phyloP scores from a whole-genome alignment of 2,329 filamentous ascomycete species.

The Arthroderma sp. region DNA sequence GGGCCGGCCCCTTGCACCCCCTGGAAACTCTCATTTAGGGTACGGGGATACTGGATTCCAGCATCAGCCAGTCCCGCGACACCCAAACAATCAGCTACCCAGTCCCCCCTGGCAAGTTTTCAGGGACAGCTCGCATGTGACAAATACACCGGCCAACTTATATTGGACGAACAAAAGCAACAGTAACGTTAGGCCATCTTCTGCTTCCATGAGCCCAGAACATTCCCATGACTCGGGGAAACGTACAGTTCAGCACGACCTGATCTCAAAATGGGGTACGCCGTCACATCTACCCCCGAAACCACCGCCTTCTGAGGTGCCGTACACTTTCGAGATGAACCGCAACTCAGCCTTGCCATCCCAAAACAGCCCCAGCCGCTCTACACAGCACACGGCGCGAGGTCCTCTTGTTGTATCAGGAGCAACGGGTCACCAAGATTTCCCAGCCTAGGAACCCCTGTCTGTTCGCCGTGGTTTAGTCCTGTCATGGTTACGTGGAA shows the following conservation, averaged over 20 bases:
- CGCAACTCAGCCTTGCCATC: conserved; percentile 13
- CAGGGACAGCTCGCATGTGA: not conserved
- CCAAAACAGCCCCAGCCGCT: conserved; percentile 11
- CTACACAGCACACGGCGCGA: conserved; percentile 15
- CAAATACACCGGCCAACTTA: not conserved
- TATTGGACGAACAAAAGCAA: not conserved
- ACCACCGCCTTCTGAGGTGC: conserved; percentile 35
- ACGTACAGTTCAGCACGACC: conserved; percentile 17
- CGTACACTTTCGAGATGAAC: conserved; percentile 29
- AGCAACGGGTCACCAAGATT: conserved; percentile 17
- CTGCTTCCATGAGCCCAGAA: not conserved
- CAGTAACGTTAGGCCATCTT: not conserved
- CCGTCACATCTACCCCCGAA: conserved; percentile 38
- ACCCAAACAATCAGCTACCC: conserved; percentile 8
- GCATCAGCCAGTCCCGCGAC: conserved; percentile 11
- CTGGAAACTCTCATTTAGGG: conserved; percentile 21
- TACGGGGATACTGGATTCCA: conserved; percentile 22
- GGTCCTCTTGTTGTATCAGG: conserved; percentile 29
- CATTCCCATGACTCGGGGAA: not conserved
- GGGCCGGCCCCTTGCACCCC: conserved; percentile 79
- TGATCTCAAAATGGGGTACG: conserved; percentile 38
- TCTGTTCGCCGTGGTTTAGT: conserved; percentile 2
- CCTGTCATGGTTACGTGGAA: not conserved
- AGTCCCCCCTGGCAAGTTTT: conserved; percentile 12
- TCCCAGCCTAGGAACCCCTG: conserved; percentile 1